These are phyloP conservation scores for Gaultheria prostrata DNA, from an alignment of 148 eudicot species.

Conservation along the genomic window DNA sequence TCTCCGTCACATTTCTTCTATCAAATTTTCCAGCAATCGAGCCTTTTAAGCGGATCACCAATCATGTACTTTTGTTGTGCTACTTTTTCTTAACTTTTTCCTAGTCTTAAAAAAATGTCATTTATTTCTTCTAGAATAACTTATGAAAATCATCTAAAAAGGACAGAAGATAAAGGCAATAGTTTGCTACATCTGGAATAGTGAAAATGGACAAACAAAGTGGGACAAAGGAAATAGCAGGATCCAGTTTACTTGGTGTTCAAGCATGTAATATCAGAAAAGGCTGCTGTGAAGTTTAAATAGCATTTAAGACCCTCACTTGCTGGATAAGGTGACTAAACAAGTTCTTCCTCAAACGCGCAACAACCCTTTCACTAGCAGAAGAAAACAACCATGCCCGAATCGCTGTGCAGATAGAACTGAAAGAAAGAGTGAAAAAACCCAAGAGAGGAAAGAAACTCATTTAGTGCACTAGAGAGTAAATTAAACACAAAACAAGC, in stretches of 20 bases:
- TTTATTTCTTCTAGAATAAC: not conserved
- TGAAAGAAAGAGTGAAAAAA: conserved; percentile 21
- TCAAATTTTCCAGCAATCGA: not conserved
- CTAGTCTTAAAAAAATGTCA: not conserved
- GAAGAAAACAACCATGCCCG: conserved; percentile 79
- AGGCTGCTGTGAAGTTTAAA: not conserved
- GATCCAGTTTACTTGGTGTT: not conserved
- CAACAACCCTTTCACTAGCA: conserved; percentile 90
- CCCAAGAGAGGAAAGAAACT: not conserved
- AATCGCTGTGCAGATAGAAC: conserved; percentile 69
- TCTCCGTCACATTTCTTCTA: not conserved
- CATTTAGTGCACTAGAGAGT: not conserved
- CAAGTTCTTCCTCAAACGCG: conserved; percentile 66
- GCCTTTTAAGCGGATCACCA: not conserved
- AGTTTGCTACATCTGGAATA: not conserved
- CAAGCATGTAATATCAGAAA: not conserved
- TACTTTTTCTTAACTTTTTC: not conserved
- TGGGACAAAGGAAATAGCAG: not conserved
- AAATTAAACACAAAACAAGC: conserved; percentile 5
- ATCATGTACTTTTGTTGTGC: not conserved
- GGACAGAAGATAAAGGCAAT: not conserved
- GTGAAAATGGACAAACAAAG: not conserved
- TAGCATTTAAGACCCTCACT: conserved; percentile 35
- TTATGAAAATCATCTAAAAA: not conserved
- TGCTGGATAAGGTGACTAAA: conserved; percentile 73